Evolutionary conservation across 148 eudicot species (phyloP), one percentile per base, ranked within the genome.

Genomic region (Dianthus caryophyllus): DNA sequence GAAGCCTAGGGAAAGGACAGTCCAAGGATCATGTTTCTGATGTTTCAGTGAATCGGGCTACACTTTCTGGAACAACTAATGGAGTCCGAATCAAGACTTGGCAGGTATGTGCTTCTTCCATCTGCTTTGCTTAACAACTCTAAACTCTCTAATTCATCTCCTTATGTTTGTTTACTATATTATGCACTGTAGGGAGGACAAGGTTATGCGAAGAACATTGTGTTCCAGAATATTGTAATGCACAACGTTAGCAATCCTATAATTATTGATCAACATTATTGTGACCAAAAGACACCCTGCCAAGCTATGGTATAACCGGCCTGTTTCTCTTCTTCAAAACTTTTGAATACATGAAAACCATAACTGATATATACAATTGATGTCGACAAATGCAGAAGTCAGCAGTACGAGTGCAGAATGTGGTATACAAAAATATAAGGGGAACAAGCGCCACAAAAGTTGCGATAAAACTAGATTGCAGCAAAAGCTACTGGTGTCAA

Each of bases 81-180:
- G 98, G 98, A 22, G 83, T 90, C 5, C 78, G 98, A 73, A 90
- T 94, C 39, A 94, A 94, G 77, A 86, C 92, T 68, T 94, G 99
- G 99, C 99, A 88, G 98, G 98, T 93, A 67, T 49, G 15, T 26
- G 56, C 31, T 41, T 22, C 2, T 6, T 29, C 48, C 22, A 44
- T 12, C 18, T 55, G 2, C 61, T 25, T 68, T 48, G 13, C 27
- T 71, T 26, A 51, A 29, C 51, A 30, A 70, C 36, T 52, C 55
- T 22, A 20, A 9, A 9, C 6, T 13, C 21, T 21, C 25, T 58
- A 36, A 2, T 2, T 18, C 1, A 10, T 31, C 11, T 41, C 38
- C 38, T 41, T 9, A 41, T 41, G 38, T 41, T 1, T 41, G 44
- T 41, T 33, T 41, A 41, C 38, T 33, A 3, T 33, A 33, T 33